Percentiles rank a stretch among this genome's conserved stretches.
Conservation (phyloP, 257 asterid genomes). For the Solanum appendiculatum region DNA sequence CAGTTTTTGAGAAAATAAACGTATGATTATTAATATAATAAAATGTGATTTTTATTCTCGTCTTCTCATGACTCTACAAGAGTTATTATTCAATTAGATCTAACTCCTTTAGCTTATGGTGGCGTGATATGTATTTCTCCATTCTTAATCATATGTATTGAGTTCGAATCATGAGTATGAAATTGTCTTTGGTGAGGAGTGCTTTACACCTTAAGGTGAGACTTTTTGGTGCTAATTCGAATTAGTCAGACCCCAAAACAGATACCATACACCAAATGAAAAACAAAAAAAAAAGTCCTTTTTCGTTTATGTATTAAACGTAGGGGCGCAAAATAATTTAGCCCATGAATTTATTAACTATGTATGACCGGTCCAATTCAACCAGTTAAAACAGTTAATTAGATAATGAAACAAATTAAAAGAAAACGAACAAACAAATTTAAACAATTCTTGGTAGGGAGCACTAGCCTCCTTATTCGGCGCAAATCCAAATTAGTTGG, state of each 20-base stretch:
- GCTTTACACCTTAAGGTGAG: no score
- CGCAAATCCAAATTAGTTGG: no score
- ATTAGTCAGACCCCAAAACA: no score
- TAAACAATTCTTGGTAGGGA: neutral
- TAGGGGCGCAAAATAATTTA: neutral
- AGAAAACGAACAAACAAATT: no score
- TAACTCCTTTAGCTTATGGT: neutral
- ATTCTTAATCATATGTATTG: neutral
- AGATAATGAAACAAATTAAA: neutral
- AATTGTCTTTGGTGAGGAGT: neutral
- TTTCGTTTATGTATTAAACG: neutral
- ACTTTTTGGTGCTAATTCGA: neutral
- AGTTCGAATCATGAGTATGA: rapidly evolving
- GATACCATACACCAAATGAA: no score
- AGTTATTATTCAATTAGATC: neutral
- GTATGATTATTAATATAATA: neutral
- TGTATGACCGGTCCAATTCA: neutral
- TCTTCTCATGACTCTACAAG: neutral
- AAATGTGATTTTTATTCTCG: neutral
- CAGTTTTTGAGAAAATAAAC: neutral
- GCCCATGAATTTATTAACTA: neutral
- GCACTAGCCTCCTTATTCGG: no score
- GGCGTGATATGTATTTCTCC: neutral
- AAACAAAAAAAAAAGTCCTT: neutral
- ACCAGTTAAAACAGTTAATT: neutral